phyloP scores from a whole-genome alignment of 352 stramenopile genomes.

The Phytophthora idaei region DNA sequence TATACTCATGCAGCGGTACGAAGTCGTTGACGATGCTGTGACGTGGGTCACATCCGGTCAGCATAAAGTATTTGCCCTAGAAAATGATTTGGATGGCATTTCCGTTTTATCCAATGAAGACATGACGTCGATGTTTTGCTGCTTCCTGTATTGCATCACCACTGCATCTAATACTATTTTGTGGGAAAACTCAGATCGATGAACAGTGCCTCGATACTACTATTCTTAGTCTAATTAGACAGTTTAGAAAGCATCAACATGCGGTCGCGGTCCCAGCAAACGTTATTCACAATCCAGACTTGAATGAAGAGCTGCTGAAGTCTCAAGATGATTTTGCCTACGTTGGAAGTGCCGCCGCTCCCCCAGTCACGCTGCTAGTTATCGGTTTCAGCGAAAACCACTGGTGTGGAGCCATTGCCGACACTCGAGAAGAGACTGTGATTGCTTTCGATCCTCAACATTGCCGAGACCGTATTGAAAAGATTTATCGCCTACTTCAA shows the following conservation, averaged over 20 bases:
- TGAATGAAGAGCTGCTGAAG: not conserved
- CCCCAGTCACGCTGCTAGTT: not conserved
- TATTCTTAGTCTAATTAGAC: not conserved
- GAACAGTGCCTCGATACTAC: slow-evolving; percentile 1
- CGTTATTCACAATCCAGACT: not conserved
- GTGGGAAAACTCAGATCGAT: slow-evolving; percentile 3
- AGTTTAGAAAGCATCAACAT: not conserved
- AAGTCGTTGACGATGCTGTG: too few species aligned
- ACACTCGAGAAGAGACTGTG: not conserved
- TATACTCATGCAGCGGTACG: too few species aligned
- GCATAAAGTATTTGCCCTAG: too few species aligned
- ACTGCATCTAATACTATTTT: not conserved
- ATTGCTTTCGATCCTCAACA: slow-evolving; percentile 1
- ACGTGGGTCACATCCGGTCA: too few species aligned
- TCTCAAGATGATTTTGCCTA: not conserved
- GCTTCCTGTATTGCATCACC: too few species aligned
- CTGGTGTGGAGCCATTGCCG: slow-evolving; percentile 6
- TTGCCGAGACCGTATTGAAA: not conserved
- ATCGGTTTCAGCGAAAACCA: not conserved
- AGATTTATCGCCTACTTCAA: too few species aligned
- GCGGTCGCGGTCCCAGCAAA: slow-evolving; percentile 4
- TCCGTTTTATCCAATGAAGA: too few species aligned
- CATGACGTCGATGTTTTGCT: too few species aligned
- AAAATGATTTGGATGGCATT: too few species aligned
- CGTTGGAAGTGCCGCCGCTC: not conserved